Percentiles rank a stretch among this genome's conserved stretches.
phyloP scores from a whole-genome alignment of 176 grass and related monocot species.

The Hordeum vulgare region MorexV3_pseudomolecules_assembly NC_058519.1:300375801-300376300 shows the following conservation, averaged over 20 bases:
- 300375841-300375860: no score
- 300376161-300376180: background rate
- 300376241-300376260: background rate
- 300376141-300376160: background rate
- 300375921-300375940: no score
- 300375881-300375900: no score
- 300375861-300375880: no score
- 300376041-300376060: background rate
- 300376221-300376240: background rate
- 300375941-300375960: no score
- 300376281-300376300: background rate
- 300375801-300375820: no score
- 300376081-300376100: background rate
- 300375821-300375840: no score
- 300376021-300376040: background rate
- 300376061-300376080: background rate
- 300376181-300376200: background rate
- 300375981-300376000: background rate
- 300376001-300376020: conserved; percentile 10
- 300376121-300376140: background rate
- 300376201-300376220: background rate
- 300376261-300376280: background rate
- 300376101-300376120: background rate
- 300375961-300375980: background rate
- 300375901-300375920: no score